Base-by-base conservation (phyloP, 2,329 filamentous ascomycete species). In the Trichoderma semiorbis region DNA sequence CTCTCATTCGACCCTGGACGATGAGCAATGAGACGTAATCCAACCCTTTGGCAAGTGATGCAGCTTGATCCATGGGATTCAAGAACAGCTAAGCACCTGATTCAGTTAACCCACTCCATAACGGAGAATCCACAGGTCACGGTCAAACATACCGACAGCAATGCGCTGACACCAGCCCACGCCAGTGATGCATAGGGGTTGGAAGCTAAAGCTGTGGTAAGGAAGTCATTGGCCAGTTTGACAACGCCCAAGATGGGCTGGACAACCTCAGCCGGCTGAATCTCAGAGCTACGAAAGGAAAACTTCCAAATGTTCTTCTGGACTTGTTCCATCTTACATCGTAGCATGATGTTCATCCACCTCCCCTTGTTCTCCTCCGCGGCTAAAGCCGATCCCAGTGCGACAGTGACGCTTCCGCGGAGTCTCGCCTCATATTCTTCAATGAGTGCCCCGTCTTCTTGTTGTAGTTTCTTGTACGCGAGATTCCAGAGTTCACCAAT, bases 231-330 rank as follows among this genome's bases (percentile, higher is more conserved):
- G 26, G 30, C 57, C 7, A 8, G 32, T 18, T 24, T 50, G 16
- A 69, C 43, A 24, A 69, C 47, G 16, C 43, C 57, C 53, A 68
- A 73, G 34, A 69, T 34, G 24, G 67, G 67, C 30, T 62, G 26
- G 18, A 53, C 57, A 14, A 55, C 24, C 11, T 61, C 36, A 8
- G n/a, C n/a, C 18, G 53, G 12, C 28, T 36, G 36, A 8, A 53
- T 7, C 18, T 53, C 57, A 3, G 34, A 26, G 11, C 43, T 34
- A 28, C 36, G 18, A 12, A 70, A 63, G 1, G 32, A 63, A 18
- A 63, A 30, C 57, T 63, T 70, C 67, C 67, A 63, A 53, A 53
- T 53, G 47, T 24, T 53, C 21, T 53, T 53, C 21, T 53, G 47
- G 47, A 53, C 47, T 2, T 53, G 3, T 53, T 53, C 47, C 47